These are phyloP conservation scores for Trichopus zeylanicus DNA, from an alignment of 116 monocot genomes.

Conservation along the genomic window DNA sequence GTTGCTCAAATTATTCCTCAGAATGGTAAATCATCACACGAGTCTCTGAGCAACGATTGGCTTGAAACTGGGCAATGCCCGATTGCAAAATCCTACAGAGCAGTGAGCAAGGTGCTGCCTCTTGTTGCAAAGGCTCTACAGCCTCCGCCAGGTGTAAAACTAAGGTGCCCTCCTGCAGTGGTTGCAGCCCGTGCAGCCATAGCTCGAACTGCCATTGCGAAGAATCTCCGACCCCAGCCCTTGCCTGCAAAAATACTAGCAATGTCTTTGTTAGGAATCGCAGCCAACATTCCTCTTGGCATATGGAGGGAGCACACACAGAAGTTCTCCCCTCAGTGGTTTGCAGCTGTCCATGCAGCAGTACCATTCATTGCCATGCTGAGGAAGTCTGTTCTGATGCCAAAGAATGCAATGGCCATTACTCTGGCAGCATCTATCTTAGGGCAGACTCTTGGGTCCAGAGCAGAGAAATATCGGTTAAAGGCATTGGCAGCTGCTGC, in stretches of 20 bases:
- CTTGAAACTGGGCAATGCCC: conserved; percentile 86
- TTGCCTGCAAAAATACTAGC: conserved; percentile 73
- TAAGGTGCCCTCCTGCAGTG: conserved; percentile 66
- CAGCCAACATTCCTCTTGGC: conserved; percentile 82
- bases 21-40: conserved; percentile 35
- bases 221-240: conserved; percentile 86
- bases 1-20: no score
- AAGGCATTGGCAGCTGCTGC: conserved; percentile 21
- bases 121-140: conserved; percentile 71
- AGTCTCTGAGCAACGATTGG: conserved; percentile 69
- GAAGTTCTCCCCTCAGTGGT: conserved; percentile 34
- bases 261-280: conserved; percentile 78
- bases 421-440: conserved; percentile 91
- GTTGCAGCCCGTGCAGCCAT: conserved; percentile 80
- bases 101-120: conserved; percentile 62
- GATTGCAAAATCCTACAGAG: conserved; percentile 82
- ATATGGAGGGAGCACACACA: conserved; percentile 86
- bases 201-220: conserved; percentile 67
- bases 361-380: conserved; percentile 95
- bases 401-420: conserved; percentile 86
- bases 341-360: conserved; percentile 90
- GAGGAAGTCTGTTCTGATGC: conserved; percentile 86
- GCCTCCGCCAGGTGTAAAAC: conserved; percentile 63
- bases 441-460: conserved; percentile 84
- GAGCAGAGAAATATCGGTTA: conserved; percentile 68